Evolutionary conservation across 2,329 filamentous ascomycete genomes (phyloP), one percentile per base, ranked within the genome.

Genomic region (Epichloe brachyelytri): DNA sequence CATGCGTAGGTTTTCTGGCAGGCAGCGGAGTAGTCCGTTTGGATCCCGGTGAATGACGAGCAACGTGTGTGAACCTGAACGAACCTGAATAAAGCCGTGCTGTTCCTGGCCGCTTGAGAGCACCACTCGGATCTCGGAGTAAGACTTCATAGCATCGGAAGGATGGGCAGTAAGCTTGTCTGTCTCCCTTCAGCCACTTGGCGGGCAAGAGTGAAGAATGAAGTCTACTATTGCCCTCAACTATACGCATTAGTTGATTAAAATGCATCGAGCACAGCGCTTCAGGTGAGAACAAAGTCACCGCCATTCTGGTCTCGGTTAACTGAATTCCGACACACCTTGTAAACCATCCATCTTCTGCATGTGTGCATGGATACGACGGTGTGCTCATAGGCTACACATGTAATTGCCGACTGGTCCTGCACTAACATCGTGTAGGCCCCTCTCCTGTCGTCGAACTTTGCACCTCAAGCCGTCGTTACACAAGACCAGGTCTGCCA

Each of bases 281-380:
- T 43, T 17, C n/a, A 20, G 19, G n/a, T 30, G 14, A 20, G 19
- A 34, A 38, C 47, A 34, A 38, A 38, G 51, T 47, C 51, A 52
- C 45, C 46, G 51, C 43, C 51, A 43, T 50, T 52, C 47, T 46
- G n/a, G 49, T 43, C 51, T 53, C 51, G 48, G 50, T 46, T 53
- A 53, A 46, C 17, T 37, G 33, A 38, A n/a, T 34, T 43, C 43
- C 43, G 38, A 50, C 14, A 36, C 30, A 50, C n/a, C 41, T 40
- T 37, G 48, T 40, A 19, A 36, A n/a, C 38, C 22, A 44, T 44
- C 19, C 48, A 40, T 50, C 20, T 12, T 40, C 43, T 48, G 48
- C 50, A 52, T 41, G 22, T 33, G 26, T 36, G n/a, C 44, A 48
- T 36, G 34, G 48, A 46, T 43, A 46, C 34, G 48, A 36, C 48